Evolutionary conservation across 1,284 basidiomycete species (phyloP), one percentile per base, ranked within the genome.

Genomic region (Austroboletus novae-zelandiae): DNA sequence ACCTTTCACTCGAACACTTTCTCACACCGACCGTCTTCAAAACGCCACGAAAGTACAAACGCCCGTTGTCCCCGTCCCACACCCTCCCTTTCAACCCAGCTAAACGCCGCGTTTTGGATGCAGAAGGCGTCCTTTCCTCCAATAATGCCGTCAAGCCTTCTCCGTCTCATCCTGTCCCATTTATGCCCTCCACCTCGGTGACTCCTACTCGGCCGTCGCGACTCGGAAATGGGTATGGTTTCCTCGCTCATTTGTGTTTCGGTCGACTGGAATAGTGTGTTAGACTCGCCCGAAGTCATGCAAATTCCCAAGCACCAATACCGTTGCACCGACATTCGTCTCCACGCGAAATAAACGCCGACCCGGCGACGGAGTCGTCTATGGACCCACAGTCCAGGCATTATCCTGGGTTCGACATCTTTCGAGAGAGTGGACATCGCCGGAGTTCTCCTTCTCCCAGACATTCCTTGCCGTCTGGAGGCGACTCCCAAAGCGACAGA

Each of bases 401-500:
- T 60, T 87, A 86, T 62, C 87, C 87, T 9, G 86, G 87, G 15
- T 90, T 90, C 59, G 68, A 73, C 47, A 74, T 89, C 40, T 75
- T 78, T 62, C 75, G 71, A 56, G 86, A 89, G 61, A 60, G 71
- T 11, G 71, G 77, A 58, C 64, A 72, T 48, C 45, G 65, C 35
- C 54, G 73, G 8, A 45, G 14, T 30, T 44, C 54, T 13, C 43
- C 40, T 2, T 20, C 42, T 31, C 18, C 35, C 14, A 45, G 51
- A 27, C 47, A 48, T 11, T 41, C 42, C 0, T 27, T 39, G 43
- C 40, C 50, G 30, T 51, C 56, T 43, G 53, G 47, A 25, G 53
- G 53, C 29, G 34, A 48, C 48, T 36, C 61, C 53, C 49, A 59
- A 48, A 61, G 64, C 40, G 49, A 61, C 46, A 54, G 20, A 46